Conservation (phyloP, 2,329 filamentous ascomycete species). For the Thermothelomyces thermophilus region DNA sequence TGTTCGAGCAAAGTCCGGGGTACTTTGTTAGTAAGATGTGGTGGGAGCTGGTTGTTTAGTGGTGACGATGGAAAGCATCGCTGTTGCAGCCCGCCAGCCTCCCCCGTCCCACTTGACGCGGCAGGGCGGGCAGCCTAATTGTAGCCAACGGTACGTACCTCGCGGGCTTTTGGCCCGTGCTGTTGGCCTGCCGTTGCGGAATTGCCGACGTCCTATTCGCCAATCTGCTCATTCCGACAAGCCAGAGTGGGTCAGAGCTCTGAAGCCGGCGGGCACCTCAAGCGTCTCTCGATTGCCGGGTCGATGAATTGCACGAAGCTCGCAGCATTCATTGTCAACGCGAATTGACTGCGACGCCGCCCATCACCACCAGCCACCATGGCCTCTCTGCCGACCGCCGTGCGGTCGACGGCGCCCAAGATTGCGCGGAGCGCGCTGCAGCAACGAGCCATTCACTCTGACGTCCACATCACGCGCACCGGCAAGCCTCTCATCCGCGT, state of each 20-base stretch:
- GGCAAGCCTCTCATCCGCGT: conserved; percentile 90
- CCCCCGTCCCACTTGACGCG: conserved; percentile 31
- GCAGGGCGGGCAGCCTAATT: conserved; percentile 41
- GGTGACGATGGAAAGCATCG: conserved; percentile 15
- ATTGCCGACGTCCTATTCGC: conserved; percentile 18
- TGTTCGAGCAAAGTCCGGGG: not conserved
- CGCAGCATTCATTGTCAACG: conserved; percentile 19
- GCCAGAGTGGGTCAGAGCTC: conserved; percentile 22
- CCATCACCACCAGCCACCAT: conserved; percentile 38
- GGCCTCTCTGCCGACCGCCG: conserved; percentile 50
- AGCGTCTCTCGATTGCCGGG: conserved; percentile 6
- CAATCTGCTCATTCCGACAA: not conserved
- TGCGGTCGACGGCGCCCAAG: conserved; percentile 45
- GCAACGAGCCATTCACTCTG: conserved; percentile 54
- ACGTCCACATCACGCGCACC: conserved; percentile 89
- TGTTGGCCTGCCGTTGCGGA: not conserved
- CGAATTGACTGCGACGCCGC: conserved; percentile 28
- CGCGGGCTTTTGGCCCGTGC: not conserved
- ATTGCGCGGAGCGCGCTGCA: conserved; percentile 41
- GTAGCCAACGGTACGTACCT: conserved; percentile 26
- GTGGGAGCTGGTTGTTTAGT: conserved; percentile 10
- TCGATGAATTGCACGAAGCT: conserved; percentile 20
- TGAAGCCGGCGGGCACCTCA: conserved; percentile 11
- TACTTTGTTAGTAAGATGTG: conserved; percentile 1
- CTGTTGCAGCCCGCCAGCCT: not conserved